Conservation (phyloP, 495 filamentous ascomycete species). For the Penicillium paxilli region DNA sequence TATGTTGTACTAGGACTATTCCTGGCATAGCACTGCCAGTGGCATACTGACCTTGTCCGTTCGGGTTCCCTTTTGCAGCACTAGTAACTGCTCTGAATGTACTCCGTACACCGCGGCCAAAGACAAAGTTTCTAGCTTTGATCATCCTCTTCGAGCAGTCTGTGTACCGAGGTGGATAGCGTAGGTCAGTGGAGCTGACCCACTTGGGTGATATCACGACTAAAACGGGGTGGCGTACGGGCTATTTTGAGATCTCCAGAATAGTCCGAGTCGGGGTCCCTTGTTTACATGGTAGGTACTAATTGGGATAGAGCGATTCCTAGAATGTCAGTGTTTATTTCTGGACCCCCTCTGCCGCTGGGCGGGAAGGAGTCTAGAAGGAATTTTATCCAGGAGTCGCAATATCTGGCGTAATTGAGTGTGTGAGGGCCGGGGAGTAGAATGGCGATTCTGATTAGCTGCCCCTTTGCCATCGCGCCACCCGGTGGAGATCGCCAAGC, state of each 20-base stretch:
- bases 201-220: neutral
- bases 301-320: too few relatives aligned
- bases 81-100: neutral
- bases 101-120: neutral
- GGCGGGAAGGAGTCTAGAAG: too few relatives aligned
- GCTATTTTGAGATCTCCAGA: neutral
- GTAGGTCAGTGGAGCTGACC: neutral
- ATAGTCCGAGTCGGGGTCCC: too few relatives aligned
- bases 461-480: constrained; percentile 9
- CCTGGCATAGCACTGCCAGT: too few relatives aligned
- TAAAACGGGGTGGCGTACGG: neutral
- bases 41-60: too few relatives aligned
- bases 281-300: too few relatives aligned
- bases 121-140: neutral
- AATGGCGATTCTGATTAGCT: neutral
- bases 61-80: too few relatives aligned
- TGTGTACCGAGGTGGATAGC: neutral
- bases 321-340: too few relatives aligned
- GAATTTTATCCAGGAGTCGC: too few relatives aligned
- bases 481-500: constrained; percentile 12
- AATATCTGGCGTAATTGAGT: neutral
- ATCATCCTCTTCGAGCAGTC: neutral
- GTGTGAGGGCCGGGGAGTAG: neutral
- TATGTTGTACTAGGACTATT: too few relatives aligned
- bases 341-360: neutral